A percentile compares a stretch with the other conserved stretches of the same genome.
phyloP scores from a whole-genome alignment of 495 filamentous ascomycete genomes.

The Extremus antarcticus region DNA sequence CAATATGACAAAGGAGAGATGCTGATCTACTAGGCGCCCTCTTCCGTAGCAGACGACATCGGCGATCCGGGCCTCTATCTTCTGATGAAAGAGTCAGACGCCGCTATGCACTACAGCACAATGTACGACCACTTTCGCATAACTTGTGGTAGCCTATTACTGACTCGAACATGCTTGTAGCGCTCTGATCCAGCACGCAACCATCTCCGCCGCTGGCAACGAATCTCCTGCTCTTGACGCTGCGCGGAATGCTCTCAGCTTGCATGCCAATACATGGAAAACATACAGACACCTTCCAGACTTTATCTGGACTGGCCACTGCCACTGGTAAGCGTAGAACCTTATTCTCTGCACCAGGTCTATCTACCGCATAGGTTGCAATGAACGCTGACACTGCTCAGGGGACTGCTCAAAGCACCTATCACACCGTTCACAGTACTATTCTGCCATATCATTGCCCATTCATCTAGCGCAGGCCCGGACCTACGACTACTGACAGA shows the following conservation, averaged over 20 bases:
- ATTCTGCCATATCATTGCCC: conserved; percentile 52
- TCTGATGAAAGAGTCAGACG: background rate
- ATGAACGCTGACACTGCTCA: conserved; percentile 18
- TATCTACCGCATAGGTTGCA: too few relatives aligned
- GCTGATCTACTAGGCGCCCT: background rate
- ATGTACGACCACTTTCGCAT: conserved; percentile 45
- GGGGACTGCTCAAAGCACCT: conserved; percentile 54
- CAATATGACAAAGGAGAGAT: too few relatives aligned
- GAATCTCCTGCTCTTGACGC: background rate
- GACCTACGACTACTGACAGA: background rate
- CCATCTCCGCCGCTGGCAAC: conserved; percentile 23
- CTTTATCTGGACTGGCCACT: background rate
- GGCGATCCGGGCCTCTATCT: background rate
- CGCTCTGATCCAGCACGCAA: background rate
- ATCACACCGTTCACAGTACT: conserved; percentile 61
- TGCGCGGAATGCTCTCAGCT: background rate
- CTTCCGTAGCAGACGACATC: background rate
- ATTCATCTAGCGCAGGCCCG: background rate
- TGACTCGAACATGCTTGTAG: conserved; percentile 12
- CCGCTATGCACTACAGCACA: background rate
- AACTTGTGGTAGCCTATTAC: conserved; percentile 29
- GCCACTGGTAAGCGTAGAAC: background rate
- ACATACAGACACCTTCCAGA: background rate
- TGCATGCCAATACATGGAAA: background rate
- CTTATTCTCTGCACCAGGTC: too few relatives aligned